These are phyloP conservation scores for Prillingera fragicola DNA, from an alignment of 1,284 basidiomycete species.

Conservation along the genomic window DNA sequence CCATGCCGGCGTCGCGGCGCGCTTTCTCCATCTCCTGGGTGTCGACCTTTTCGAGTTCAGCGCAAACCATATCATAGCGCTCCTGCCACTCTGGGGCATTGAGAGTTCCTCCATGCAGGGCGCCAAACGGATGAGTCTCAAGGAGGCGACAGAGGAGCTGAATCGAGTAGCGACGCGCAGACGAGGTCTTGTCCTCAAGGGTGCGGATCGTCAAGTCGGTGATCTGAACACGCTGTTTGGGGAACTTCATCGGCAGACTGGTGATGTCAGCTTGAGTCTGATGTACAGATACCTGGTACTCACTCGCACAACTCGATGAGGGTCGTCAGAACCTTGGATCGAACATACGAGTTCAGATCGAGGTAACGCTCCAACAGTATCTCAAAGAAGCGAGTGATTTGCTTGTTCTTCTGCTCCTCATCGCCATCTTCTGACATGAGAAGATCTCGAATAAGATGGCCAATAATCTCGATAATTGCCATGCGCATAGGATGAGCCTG, in stretches of 20 bases:
- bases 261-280: constrained; percentile 5
- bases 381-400: constrained; percentile 76
- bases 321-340: constrained; percentile 76
- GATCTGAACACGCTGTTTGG: constrained; percentile 74
- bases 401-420: constrained; percentile 65
- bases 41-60: constrained; percentile 59
- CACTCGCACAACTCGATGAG: constrained; percentile 63
- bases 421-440: constrained; percentile 57
- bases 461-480: constrained; percentile 81
- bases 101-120: constrained; percentile 77
- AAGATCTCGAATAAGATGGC: constrained; percentile 71
- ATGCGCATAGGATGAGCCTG: constrained; percentile 94
- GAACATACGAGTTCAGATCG: constrained; percentile 86
- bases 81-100: constrained; percentile 68
- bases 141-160: constrained; percentile 72
- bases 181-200: constrained; percentile 84
- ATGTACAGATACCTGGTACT: constrained; percentile 27
- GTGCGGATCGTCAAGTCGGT: constrained; percentile 70
- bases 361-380: constrained; percentile 79
- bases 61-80: constrained; percentile 56
- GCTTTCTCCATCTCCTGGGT: constrained; percentile 52
- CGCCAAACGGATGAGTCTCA: constrained; percentile 82
- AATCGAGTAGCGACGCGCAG: constrained; percentile 79
- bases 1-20: constrained; percentile 45
- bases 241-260: constrained; percentile 74